A percentile compares a stretch with the other conserved stretches of the same genome.
These are phyloP conservation scores for Mycena indigotica DNA, from an alignment of 768 basidiomycete species.

Conservation along the genomic window DNA sequence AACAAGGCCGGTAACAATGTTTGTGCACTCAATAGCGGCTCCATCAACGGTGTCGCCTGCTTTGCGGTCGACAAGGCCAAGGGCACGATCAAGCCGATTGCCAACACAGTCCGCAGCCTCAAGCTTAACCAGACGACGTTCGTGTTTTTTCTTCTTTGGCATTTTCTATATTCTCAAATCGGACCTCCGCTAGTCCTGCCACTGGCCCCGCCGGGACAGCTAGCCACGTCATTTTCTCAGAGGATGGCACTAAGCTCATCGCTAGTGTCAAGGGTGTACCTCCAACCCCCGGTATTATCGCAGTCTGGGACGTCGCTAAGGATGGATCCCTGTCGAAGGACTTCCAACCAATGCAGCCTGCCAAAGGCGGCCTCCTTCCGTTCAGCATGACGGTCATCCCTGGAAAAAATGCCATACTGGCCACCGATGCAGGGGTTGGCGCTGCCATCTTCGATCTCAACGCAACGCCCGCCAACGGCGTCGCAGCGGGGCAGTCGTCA, in stretches of 20 bases:
- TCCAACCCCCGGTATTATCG: slow-evolving; percentile 51
- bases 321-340: slow-evolving; percentile 48
- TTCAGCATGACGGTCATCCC: slow-evolving; percentile 51
- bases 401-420: slow-evolving; percentile 42
- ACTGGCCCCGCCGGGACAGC: slow-evolving; percentile 46
- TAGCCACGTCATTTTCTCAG: slow-evolving; percentile 49
- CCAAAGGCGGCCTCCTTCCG: slow-evolving; percentile 46
- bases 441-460: slow-evolving; percentile 42
- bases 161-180: not conserved
- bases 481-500: slow-evolving; percentile 32
- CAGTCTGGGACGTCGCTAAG: slow-evolving; percentile 47
- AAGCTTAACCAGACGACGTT: slow-evolving; percentile 50
- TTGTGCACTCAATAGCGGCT: slow-evolving; percentile 48
- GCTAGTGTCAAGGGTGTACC: slow-evolving; percentile 53
- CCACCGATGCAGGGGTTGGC: slow-evolving; percentile 43
- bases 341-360: slow-evolving; percentile 38
- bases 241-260: slow-evolving; percentile 46
- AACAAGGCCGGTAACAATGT: slow-evolving; percentile 35
- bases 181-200: slow-evolving; percentile 32
- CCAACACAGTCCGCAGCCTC: slow-evolving; percentile 45
- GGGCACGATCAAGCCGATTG: slow-evolving; percentile 40
- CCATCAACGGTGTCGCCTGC: slow-evolving; percentile 47
- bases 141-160: not conserved
- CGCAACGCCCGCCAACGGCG: slow-evolving; percentile 31
- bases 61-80: slow-evolving; percentile 43